These are phyloP conservation scores for Umbelopsis sp. DNA, from an alignment of 192 early-diverging fungal genomes.

Conservation along the genomic window DNA sequence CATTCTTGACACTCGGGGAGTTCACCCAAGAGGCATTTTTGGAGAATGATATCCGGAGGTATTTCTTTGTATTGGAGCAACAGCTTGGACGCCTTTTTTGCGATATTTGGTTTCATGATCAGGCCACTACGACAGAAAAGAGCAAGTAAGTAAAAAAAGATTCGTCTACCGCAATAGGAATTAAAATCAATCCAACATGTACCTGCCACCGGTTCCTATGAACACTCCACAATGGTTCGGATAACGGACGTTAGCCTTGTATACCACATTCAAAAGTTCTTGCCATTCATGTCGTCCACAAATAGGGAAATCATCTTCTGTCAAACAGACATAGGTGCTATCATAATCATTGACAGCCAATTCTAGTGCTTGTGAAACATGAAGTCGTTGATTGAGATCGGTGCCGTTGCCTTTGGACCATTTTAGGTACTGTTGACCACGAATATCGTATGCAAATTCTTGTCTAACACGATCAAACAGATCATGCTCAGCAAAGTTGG, in stretches of 20 bases:
- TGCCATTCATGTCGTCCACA: slow-evolving; percentile 48
- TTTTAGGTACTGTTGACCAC: slow-evolving; percentile 47
- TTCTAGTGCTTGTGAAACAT: slow-evolving; percentile 47
- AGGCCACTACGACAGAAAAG: slow-evolving; percentile 27
- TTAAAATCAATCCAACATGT: neutral
- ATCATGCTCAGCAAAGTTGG: slow-evolving; percentile 51
- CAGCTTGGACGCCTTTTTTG: slow-evolving; percentile 27
- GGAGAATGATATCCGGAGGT: slow-evolving; percentile 56
- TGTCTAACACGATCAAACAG: slow-evolving; percentile 41
- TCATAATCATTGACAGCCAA: slow-evolving; percentile 32
- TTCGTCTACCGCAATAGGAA: neutral
- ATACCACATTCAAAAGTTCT: slow-evolving; percentile 52
- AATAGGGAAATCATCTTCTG: slow-evolving; percentile 60
- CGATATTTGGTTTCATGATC: slow-evolving; percentile 37
- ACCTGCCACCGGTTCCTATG: slow-evolving; percentile 59
- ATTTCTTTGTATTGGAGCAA: slow-evolving; percentile 34
- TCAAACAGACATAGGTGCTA: slow-evolving; percentile 46
- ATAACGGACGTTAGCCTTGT: slow-evolving; percentile 41
- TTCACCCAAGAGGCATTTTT: slow-evolving; percentile 52
- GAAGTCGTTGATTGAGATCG: slow-evolving; percentile 51
- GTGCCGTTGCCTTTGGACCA: slow-evolving; percentile 50
- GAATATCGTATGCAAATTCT: slow-evolving; percentile 36
- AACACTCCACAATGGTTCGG: slow-evolving; percentile 56
- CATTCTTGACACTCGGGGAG: slow-evolving; percentile 47
- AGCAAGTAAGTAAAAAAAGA: neutral